Percentiles rank a stretch among this genome's conserved stretches.
phyloP scores from a whole-genome alignment of 2,329 filamentous ascomycete species.

The Aspergillus viridinutans region DNA sequence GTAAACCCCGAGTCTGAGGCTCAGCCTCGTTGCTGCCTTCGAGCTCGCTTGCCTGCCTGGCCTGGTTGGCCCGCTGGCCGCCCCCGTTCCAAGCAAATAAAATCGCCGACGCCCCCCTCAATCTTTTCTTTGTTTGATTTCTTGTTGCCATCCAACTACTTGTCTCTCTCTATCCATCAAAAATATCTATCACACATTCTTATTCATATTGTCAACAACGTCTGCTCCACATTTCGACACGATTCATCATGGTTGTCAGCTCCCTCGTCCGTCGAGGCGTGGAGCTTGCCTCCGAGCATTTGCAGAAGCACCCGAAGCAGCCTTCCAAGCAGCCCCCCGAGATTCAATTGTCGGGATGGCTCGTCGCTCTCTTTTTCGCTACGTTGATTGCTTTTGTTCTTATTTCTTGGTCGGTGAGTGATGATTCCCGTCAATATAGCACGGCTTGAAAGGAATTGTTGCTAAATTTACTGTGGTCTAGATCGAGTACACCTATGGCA shows the following conservation, averaged over 20 bases:
- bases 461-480: slow-evolving; percentile 14
- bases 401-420: slow-evolving; percentile 26
- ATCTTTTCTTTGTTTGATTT: not conserved
- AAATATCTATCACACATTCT: not conserved
- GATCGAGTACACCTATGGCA: slow-evolving; percentile 56
- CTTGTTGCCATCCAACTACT: slow-evolving; percentile 3
- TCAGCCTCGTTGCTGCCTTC: slow-evolving; percentile 10
- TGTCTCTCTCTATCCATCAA: slow-evolving; percentile 1
- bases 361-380: slow-evolving; percentile 26
- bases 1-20: not conserved
- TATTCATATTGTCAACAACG: not conserved
- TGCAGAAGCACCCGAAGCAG: slow-evolving; percentile 7
- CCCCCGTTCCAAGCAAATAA: not conserved
- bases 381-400: slow-evolving; percentile 22
- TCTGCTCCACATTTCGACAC: not conserved
- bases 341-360: slow-evolving; percentile 21
- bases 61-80: not conserved
- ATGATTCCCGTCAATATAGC: not conserved
- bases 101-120: not conserved
- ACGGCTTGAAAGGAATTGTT: not conserved
- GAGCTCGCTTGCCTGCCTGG: not conserved
- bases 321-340: slow-evolving; percentile 14
- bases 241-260: slow-evolving; percentile 25
- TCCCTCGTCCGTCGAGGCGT: slow-evolving; percentile 35
- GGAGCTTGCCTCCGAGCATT: slow-evolving; percentile 26